These are phyloP conservation scores for Eragrostis tef DNA, from an alignment of 202 grass and related monocot genomes.

Conservation along the genomic window DNA sequence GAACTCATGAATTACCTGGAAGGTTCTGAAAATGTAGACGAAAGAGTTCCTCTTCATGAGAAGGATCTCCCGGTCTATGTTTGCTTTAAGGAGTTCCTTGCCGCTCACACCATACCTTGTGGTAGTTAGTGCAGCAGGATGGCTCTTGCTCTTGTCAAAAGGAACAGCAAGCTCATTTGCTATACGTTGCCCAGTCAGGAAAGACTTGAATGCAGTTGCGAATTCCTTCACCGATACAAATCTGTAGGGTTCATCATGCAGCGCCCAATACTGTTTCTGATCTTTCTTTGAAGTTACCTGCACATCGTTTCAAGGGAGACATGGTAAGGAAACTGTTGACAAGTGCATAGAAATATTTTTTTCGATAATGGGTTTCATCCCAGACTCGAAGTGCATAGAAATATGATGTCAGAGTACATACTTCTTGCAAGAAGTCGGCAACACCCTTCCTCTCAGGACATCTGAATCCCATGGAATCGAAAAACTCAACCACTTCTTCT, in stretches of 20 bases:
- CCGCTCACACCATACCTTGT: conserved; percentile 57
- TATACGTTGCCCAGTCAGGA: conserved; percentile 56
- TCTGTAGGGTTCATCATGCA: conserved; percentile 37
- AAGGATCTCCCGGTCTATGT: conserved; percentile 61
- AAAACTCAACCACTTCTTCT: conserved; percentile 77
- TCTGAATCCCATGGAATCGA: conserved; percentile 75
- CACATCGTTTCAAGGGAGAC: not conserved
- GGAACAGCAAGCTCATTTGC: conserved; percentile 55
- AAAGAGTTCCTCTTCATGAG: conserved; percentile 90
- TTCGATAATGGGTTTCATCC: no score
- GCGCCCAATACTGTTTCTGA: conserved; percentile 74
- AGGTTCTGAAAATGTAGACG: conserved; percentile 62
- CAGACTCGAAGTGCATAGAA: not conserved
- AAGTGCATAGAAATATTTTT: conserved; percentile 1
- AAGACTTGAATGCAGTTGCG: conserved; percentile 60
- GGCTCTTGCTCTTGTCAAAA: conserved; percentile 64
- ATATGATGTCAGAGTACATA: conserved; percentile 27
- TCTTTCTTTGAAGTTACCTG: conserved; percentile 93
- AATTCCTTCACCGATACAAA: conserved; percentile 74
- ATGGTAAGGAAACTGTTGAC: not conserved
- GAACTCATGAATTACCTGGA: not conserved
- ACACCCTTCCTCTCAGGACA: conserved; percentile 85
- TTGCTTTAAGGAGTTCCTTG: conserved; percentile 70
- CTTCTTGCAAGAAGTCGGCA: conserved; percentile 92
- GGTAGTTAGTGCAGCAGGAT: conserved; percentile 74